Percentiles rank a stretch among this genome's conserved stretches.
Conservation (phyloP, 2,329 filamentous ascomycete genomes). For the Exophiala aquamarina region DNA sequence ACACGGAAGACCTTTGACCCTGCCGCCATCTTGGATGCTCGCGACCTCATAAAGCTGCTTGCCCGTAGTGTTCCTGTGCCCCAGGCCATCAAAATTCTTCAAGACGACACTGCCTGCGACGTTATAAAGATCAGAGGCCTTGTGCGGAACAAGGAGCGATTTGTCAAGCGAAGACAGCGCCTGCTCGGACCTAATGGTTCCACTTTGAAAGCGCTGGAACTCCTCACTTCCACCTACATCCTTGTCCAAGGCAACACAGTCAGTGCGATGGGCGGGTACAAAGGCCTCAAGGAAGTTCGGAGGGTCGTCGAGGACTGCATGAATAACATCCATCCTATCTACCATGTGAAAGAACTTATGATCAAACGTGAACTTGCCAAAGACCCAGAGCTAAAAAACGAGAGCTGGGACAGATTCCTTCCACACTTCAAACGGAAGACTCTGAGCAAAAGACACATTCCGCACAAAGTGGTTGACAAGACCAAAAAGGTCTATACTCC, state of each 20-base stretch:
- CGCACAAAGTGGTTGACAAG: constrained; percentile 88
- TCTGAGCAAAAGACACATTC: constrained; percentile 77
- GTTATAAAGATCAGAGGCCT: constrained; percentile 93
- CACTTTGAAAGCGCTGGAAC: constrained; percentile 89
- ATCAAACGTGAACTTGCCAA: constrained; percentile 90
- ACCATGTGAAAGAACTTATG: constrained; percentile 95
- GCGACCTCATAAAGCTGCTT: constrained; percentile 90
- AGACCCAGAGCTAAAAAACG: constrained; percentile 78
- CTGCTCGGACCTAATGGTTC: constrained; percentile 89
- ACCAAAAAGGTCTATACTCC: constrained; percentile 92
- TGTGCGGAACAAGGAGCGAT: constrained; percentile 90
- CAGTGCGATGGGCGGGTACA: constrained; percentile 85
- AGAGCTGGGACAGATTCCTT: constrained; percentile 94
- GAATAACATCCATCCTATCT: constrained; percentile 85
- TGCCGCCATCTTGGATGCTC: constrained; percentile 86
- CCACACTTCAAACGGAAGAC: constrained; percentile 96
- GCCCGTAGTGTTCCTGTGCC: constrained; percentile 88
- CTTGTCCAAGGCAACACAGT: constrained; percentile 97
- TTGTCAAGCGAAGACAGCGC: constrained; percentile 89
- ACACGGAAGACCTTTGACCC: constrained; percentile 90
- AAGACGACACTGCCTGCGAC: constrained; percentile 88
- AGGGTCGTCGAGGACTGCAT: constrained; percentile 93
- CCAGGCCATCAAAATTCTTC: constrained; percentile 89
- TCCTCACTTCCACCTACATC: constrained; percentile 88
- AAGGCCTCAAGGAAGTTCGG: constrained; percentile 88